These are phyloP conservation scores for Choanephora cucurbitarum DNA, from an alignment of 371 early-diverging fungal species.

Conservation along the genomic window DNA sequence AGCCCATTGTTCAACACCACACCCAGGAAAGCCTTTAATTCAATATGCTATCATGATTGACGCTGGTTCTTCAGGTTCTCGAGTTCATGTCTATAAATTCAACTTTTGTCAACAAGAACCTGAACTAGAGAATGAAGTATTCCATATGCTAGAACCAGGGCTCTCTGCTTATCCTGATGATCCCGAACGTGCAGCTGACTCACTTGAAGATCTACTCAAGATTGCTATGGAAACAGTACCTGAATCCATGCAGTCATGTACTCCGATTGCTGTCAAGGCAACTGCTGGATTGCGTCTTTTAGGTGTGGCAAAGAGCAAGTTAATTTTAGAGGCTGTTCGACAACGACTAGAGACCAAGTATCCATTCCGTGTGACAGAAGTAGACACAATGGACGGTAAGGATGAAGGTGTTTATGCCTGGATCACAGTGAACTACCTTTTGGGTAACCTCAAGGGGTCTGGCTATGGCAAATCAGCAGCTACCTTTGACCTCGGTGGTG, in stretches of 20 bases:
- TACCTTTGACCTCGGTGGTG: conserved; percentile 97
- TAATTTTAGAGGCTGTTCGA: conserved; percentile 75
- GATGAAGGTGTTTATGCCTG: conserved; percentile 98
- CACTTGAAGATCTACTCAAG: conserved; percentile 79
- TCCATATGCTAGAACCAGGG: conserved; percentile 85
- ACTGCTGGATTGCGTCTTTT: conserved; percentile 92
- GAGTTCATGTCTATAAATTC: conserved; percentile 93
- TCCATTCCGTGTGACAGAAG: conserved; percentile 79
- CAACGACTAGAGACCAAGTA: conserved; percentile 68
- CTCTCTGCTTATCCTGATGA: conserved; percentile 71
- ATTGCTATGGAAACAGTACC: conserved; percentile 70
- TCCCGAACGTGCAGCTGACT: conserved; percentile 78
- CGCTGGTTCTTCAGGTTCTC: conserved; percentile 97
- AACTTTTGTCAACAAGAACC: conserved; percentile 80
- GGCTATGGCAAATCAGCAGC: conserved; percentile 72
- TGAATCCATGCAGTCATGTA: conserved; percentile 68
- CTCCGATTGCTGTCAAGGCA: conserved; percentile 94
- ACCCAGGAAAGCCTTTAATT: conserved; percentile 59
- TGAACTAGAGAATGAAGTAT: conserved; percentile 81
- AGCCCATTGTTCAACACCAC: conserved; percentile 63
- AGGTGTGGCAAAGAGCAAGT: conserved; percentile 62
- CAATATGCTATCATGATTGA: conserved; percentile 85
- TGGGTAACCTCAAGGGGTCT: conserved; percentile 55
- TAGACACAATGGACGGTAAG: conserved; percentile 92
- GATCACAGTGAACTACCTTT: conserved; percentile 96